Percentiles rank a stretch among this genome's conserved stretches.
These are phyloP conservation scores for Fraxinus xanthoxyloides DNA, from an alignment of 305 asterid genomes.

Conservation along the genomic window DNA sequence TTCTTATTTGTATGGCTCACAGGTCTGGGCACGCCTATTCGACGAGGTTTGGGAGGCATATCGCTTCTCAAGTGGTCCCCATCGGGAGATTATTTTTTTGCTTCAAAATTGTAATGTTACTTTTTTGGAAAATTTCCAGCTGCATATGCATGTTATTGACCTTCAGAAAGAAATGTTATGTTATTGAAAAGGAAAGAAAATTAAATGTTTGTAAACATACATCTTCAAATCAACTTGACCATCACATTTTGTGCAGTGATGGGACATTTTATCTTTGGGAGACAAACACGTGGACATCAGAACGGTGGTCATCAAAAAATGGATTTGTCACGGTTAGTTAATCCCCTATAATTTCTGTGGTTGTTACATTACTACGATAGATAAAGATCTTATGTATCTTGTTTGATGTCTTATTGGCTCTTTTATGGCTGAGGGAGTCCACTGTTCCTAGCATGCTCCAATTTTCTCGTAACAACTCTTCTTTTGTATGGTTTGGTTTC, in stretches of 20 bases:
- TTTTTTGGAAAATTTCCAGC: constrained; percentile 15
- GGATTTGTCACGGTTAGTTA: constrained; percentile 88
- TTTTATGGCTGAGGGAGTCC: constrained; percentile 8
- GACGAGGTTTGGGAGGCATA: constrained; percentile 97
- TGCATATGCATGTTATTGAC: constrained; percentile 17
- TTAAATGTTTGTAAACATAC: neutral
- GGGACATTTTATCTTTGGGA: constrained; percentile 98
- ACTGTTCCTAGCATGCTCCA: neutral
- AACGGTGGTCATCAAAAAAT: constrained; percentile 84
- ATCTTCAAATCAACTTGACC: constrained; percentile 4
- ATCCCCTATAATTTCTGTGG: constrained; percentile 12
- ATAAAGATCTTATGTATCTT: neutral
- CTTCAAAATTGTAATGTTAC: constrained; percentile 79
- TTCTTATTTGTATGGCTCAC: constrained; percentile 24
- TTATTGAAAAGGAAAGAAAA: neutral
- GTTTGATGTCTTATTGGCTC: neutral
- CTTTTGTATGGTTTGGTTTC: constrained; percentile 19
- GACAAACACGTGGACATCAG: constrained; percentile 97
- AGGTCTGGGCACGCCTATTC: constrained; percentile 89
- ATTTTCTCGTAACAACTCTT: constrained; percentile 3
- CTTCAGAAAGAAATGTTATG: constrained; percentile 23
- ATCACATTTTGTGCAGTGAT: constrained; percentile 54
- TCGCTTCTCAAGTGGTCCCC: constrained; percentile 96
- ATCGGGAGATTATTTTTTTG: constrained; percentile 84
- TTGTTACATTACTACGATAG: neutral